Percentiles rank a stretch among this genome's conserved stretches.
phyloP scores from a whole-genome alignment of 441 rosid species.

The Isatis lusitanica region DNA sequence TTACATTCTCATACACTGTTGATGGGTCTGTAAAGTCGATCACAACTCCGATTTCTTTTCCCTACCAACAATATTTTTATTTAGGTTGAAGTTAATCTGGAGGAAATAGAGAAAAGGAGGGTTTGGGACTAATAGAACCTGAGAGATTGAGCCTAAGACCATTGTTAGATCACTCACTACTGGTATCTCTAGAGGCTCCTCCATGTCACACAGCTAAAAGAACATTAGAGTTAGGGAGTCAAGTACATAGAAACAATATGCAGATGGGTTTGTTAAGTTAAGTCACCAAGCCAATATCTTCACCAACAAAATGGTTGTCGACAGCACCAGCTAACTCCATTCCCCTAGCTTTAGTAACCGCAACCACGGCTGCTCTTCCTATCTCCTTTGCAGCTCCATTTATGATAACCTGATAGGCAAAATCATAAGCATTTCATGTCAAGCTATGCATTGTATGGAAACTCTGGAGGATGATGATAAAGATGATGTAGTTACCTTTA shows the following conservation, averaged over 20 bases:
- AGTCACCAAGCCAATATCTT: slow-evolving; percentile 73
- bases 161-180: slow-evolving; percentile 76
- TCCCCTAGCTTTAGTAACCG: slow-evolving; percentile 81
- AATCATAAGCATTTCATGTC: background rate
- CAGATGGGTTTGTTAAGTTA: background rate
- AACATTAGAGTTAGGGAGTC: slow-evolving; percentile 15
- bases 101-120: background rate
- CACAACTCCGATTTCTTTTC: slow-evolving; percentile 77
- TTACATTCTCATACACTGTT: slow-evolving; percentile 85
- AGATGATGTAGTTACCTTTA: slow-evolving; percentile 49
- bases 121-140: slow-evolving; percentile 46
- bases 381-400: slow-evolving; percentile 93
- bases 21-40: slow-evolving; percentile 83
- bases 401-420: slow-evolving; percentile 53
- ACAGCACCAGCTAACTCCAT: slow-evolving; percentile 93
- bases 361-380: slow-evolving; percentile 83
- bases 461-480: background rate
- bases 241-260: background rate
- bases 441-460: slow-evolving; percentile 1
- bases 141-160: slow-evolving; percentile 93
- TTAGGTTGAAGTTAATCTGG: background rate
- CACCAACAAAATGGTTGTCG: slow-evolving; percentile 70
- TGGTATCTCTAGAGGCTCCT: slow-evolving; percentile 82
- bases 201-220: slow-evolving; percentile 70
- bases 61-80: slow-evolving; percentile 40